phyloP scores from a whole-genome alignment of 371 early-diverging fungal genomes.

The Conidiobolus incongruus region DNA sequence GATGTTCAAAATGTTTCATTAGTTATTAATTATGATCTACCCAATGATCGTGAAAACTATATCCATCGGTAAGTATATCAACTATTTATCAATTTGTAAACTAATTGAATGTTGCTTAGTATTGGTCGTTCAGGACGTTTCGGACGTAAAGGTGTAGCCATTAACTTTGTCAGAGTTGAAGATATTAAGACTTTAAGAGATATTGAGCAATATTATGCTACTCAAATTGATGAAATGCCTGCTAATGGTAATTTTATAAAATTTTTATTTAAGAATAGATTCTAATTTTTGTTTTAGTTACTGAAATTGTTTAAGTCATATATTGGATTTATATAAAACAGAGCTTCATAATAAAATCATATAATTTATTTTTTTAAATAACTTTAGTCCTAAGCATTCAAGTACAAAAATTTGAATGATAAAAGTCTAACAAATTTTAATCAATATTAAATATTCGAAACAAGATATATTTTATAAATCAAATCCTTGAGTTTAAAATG shows the following conservation, averaged over 20 bases:
- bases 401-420: no score
- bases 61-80: constrained; percentile 42
- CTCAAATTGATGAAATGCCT: constrained; percentile 94
- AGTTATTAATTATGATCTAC: constrained; percentile 92
- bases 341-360: no score
- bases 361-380: no score
- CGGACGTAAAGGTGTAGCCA: constrained; percentile 95
- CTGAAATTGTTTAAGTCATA: background rate
- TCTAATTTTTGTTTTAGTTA: background rate
- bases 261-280: background rate
- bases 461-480: no score
- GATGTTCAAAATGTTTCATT: constrained; percentile 95
- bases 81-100: constrained; percentile 4
- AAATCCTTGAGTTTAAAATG: no score
- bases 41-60: constrained; percentile 80
- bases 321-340: no score
- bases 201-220: constrained; percentile 83
- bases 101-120: constrained; percentile 15
- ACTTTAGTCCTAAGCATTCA: no score
- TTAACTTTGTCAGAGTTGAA: constrained; percentile 88
- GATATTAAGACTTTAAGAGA: constrained; percentile 69
- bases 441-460: no score
- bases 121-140: constrained; percentile 96
- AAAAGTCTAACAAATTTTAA: no score
- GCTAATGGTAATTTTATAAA: constrained; percentile 23